These are phyloP conservation scores for Trichoderma citrinoviride DNA, from an alignment of 2,329 filamentous ascomycete genomes.

Conservation along the genomic window DNA sequence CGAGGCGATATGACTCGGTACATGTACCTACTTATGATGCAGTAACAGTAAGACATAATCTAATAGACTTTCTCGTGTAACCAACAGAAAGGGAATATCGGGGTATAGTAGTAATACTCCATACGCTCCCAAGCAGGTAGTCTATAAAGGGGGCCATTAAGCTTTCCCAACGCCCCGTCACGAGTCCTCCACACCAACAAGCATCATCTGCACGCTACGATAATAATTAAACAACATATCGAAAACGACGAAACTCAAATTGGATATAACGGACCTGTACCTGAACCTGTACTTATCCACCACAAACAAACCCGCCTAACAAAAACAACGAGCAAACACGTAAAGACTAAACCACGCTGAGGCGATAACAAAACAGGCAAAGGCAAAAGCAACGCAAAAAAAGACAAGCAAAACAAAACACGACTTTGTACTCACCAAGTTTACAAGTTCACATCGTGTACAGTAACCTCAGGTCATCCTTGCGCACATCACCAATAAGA, in stretches of 20 bases:
- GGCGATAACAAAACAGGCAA: not conserved
- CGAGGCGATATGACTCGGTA: too few relatives aligned
- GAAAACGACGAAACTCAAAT: not conserved
- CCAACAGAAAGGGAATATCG: too few relatives aligned
- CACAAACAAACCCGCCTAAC: not conserved
- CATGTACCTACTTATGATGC: too few relatives aligned
- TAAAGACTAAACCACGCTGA: not conserved
- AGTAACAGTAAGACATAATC: too few relatives aligned
- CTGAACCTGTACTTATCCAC: not conserved
- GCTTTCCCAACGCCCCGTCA: not conserved
- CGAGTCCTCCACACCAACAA: not conserved
- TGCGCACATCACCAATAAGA: not conserved
- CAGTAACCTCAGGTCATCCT: not conserved
- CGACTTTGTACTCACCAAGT: not conserved
- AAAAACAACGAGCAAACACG: not conserved
- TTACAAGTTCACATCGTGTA: not conserved
- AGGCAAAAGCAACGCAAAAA: not conserved
- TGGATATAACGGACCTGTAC: constrained; percentile 6
- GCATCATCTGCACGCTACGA: not conserved
- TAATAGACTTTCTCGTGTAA: too few relatives aligned
- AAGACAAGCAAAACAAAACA: not conserved
- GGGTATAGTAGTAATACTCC: too few relatives aligned
- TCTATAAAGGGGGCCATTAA: too few relatives aligned
- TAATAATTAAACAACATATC: too few relatives aligned
- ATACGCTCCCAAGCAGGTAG: too few relatives aligned